Evolutionary conservation across 202 grass and related monocot genomes (phyloP), one percentile per base, ranked within the genome.

Genomic region (Dendrocalamus latiflorus): DNA sequence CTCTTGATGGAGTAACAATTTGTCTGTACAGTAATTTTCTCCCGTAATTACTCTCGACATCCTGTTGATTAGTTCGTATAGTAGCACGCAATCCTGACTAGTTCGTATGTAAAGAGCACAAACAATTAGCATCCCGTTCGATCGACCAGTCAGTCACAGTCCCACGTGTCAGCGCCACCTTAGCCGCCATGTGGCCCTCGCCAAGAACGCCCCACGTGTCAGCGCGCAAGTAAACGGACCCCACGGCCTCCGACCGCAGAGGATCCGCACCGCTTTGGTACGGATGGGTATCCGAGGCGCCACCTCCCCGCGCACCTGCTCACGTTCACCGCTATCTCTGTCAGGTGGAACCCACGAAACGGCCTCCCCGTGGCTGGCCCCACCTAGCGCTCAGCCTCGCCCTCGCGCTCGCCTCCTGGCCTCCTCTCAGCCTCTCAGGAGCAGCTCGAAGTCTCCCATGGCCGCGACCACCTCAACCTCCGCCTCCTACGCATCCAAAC

Each of bases 361-460:
- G 6, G 2, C 34, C 45, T 4, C 4, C 33, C 4, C 33, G 33
- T 0, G n/a, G 21, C 9, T 57, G 20, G n/a, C 21, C 33, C 72
- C 36, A 44, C 21, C 1, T 11, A 12, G 42, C 9, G 0, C 7
- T 13, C 65, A 11, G 9, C 11, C 55, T 9, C 36, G 1, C 20
- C 6, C 37, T 18, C 44, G n/a, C n/a, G n/a, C n/a, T n/a, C n/a
- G n/a, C n/a, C n/a, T n/a, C n/a, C n/a, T n/a, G n/a, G n/a, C n/a
- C n/a, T n/a, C n/a, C n/a, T n/a, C n/a, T n/a, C n/a, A n/a, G n/a
- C 6, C 37, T 18, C 44, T 66, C 30, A 60, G 37, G 20, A 33
- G 8, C 10, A 11, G 56, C 56, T 4, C 11, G 4, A 5, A 74
- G 54, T 37, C 70, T 65, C 72, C 84, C 71, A 77, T 87, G 85